Base-by-base conservation (phyloP, 306 rosid genomes). In the Abrus pulchellus region DNA sequence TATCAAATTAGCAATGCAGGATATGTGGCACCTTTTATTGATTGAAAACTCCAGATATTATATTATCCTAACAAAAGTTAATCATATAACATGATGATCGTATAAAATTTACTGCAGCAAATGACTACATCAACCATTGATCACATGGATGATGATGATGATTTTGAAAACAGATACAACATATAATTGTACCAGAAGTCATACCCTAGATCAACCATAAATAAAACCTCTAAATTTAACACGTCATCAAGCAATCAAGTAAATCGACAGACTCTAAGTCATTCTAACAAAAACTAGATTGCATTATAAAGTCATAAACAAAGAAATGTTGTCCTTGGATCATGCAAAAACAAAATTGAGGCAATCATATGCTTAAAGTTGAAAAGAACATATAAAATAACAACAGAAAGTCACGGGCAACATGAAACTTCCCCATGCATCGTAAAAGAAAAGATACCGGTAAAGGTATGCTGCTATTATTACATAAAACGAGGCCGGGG, bases 1-100 rank as follows among this genome's bases (percentile, higher is more conserved):
- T 8, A 1, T 1, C 45, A 63, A 63, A 8, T 10, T 60, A 7
- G 13, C 29, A 3, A 43, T 9, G 34, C 32, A 68, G 52, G 47
- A 47, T 8, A 47, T 2, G 30, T 8, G 32, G 9, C 44, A 47
- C 36, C 36, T 47, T 10, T 12, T 30, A 29, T 48, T 40, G 27
- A 53, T 60, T 80, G 14, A 34, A 80, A 79, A 49, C 34, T 71
- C 55, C 65, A 64, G 45, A 62, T 79, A 48, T 27, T 36, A 3
- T 13, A 27, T 65, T 36, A 47, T 45, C 57, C 38, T 1, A 29
- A 71, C 41, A 63, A 9, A 36, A 27, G 12, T 0, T 20, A 14
- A 10, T 14, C 10, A 6, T 29, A 57, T 9, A 47, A 30, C 3
- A 30, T 54, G n/a, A 44, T 73, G 7, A 29, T 48, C 40, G 52